Conservation (phyloP, 2,329 filamentous ascomycete species). For the Fusarium citri region DNA sequence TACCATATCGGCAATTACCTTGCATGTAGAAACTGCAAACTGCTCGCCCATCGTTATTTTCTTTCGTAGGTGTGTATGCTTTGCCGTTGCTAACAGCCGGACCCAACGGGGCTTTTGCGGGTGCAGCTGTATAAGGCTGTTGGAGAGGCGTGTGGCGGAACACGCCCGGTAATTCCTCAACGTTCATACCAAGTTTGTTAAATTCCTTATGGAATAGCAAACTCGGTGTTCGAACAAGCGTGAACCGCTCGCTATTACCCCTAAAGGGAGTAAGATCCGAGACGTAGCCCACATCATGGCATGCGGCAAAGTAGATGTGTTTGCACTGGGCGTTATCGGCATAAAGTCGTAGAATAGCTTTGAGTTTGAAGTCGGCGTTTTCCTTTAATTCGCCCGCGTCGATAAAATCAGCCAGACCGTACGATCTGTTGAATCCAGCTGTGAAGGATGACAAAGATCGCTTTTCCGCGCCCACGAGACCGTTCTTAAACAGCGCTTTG, state of each 20-base stretch:
- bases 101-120: slow-evolving; percentile 4
- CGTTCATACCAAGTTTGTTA: slow-evolving; percentile 60
- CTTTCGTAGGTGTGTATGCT: slow-evolving; percentile 8
- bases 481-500: slow-evolving; percentile 58
- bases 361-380: slow-evolving; percentile 69
- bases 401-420: slow-evolving; percentile 69
- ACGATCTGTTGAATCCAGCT: slow-evolving; percentile 67
- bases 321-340: slow-evolving; percentile 70
- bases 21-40: slow-evolving; percentile 36
- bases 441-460: slow-evolving; percentile 67
- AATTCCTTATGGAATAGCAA: slow-evolving; percentile 65
- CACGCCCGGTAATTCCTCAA: slow-evolving; percentile 63
- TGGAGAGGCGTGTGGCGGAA: slow-evolving; percentile 60
- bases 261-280: slow-evolving; percentile 65
- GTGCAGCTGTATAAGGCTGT: neutral
- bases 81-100: slow-evolving; percentile 5
- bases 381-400: slow-evolving; percentile 72
- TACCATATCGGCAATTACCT: slow-evolving; percentile 43
- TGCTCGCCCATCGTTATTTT: slow-evolving; percentile 13
- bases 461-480: slow-evolving; percentile 64
- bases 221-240: slow-evolving; percentile 61
- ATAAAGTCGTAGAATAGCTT: slow-evolving; percentile 62
- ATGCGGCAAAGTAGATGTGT: slow-evolving; percentile 73
- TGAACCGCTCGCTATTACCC: slow-evolving; percentile 63
- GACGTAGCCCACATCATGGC: slow-evolving; percentile 65